Evolutionary conservation across 768 basidiomycete species (phyloP), one percentile per base, ranked within the genome.

Genomic region (Lyophyllum semitale): DNA sequence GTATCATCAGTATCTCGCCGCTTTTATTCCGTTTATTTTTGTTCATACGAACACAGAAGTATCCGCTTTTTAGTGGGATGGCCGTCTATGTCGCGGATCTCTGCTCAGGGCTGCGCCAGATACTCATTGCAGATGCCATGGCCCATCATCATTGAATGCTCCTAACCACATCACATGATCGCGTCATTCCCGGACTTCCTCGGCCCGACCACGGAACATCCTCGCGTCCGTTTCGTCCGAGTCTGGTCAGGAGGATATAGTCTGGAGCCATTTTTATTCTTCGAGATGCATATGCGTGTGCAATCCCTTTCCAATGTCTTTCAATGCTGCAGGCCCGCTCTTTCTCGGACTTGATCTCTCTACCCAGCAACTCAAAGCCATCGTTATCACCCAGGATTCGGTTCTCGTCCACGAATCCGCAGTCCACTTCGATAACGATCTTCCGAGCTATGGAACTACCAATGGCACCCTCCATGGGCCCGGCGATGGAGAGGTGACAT

Each of bases 341-440:
- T 93, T 91, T 67, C 85, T 94, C 22, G 93, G 93, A 13, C 81
- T 94, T 51, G 93, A 95, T 70, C 81, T 93, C 35, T 93, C 90
- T 1, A 95, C 93, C 0, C 93, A 96, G 66, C 85, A 87, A 59
- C 77, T 92, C 51, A 91, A 95, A 70, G 91, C 87, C 0, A 80
- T 91, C 37, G 64, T 93, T 46, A 80, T 89, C 51, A 70, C 80
- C 20, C 75, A 84, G 37, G 77, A 84, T 53, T 77, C 78, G 17
- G 68, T 76, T 18, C 75, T 90, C 54, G 74, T 90, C 0, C 80
- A 87, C 61, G 88, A 93, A 67, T 77, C 81, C 11, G 77, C 87
- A 2, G 87, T 95, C 17, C 81, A 90, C 66, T 96, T 93, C 64
- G 89, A 92, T 70, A 77, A 77, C 37, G 93, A 96, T 65, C 73